Evolutionary conservation across 2,329 filamentous ascomycete species (phyloP).

Genomic region (Pseudogymnoascus sp.): DNA sequence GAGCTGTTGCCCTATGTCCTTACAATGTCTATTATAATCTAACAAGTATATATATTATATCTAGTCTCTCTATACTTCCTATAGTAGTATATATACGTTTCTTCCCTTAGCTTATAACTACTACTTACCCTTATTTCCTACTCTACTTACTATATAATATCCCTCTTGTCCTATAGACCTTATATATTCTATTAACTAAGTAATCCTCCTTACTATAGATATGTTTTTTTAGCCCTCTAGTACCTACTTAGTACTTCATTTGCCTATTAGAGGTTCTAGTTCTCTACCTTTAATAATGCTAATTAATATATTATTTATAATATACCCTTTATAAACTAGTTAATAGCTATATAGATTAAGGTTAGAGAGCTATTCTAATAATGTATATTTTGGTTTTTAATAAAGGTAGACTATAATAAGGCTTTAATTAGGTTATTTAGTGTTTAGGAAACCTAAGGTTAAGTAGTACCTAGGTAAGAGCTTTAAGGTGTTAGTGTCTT

Average conservation of each 20-base stretch:
- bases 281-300: constrained; percentile 4
- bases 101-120: too few species aligned
- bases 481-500: constrained; percentile 12
- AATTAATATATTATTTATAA: constrained; percentile 9
- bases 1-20: too few species aligned
- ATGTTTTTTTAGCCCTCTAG: neutral
- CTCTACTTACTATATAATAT: neutral
- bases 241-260: neutral
- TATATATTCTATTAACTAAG: neutral
- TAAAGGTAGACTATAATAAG: constrained; percentile 11
- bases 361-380: constrained; percentile 16
- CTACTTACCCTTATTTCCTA: neutral
- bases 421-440: constrained; percentile 10
- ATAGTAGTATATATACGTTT: neutral
- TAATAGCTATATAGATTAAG: constrained; percentile 14
- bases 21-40: neutral
- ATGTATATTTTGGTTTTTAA: constrained; percentile 13
- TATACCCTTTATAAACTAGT: too few species aligned
- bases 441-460: constrained; percentile 4
- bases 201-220: neutral
- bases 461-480: constrained; percentile 14
- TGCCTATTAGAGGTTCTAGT: neutral
- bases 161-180: neutral
- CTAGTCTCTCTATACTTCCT: neutral
- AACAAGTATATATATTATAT: constrained; percentile 7